A percentile compares a stretch with the other conserved stretches of the same genome.
Conservation (phyloP, 352 stramenopile genomes). For the Achlya hypogyna region DNA sequence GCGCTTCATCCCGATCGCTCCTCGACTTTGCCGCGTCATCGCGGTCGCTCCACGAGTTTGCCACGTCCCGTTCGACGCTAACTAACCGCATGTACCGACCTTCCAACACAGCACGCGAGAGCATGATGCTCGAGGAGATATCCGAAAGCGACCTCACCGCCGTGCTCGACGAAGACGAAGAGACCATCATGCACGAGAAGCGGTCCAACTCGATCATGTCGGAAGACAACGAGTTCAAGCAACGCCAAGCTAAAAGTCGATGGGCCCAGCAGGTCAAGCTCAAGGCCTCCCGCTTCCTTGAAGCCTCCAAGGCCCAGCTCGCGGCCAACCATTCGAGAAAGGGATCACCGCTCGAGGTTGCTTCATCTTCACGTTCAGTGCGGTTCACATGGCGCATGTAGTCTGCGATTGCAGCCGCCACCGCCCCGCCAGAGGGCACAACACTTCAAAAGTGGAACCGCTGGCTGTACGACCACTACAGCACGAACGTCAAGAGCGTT, state of each 20-base stretch:
- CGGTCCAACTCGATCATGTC: constrained; percentile 82
- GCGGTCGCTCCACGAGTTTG: constrained; percentile 66
- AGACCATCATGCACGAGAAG: constrained; percentile 55
- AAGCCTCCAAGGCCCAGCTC: constrained; percentile 22
- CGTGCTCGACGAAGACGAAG: constrained; percentile 46
- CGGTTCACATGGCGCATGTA: neutral
- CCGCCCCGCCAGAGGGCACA: constrained; percentile 25
- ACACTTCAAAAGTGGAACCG: constrained; percentile 82
- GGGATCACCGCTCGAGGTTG: neutral
- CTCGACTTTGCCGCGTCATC: constrained; percentile 51
- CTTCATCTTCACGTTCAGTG: neutral
- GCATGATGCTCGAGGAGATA: constrained; percentile 74
- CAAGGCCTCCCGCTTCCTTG: constrained; percentile 64
- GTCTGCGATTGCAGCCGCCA: neutral
- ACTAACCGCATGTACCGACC: neutral
- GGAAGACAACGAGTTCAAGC: constrained; percentile 63
- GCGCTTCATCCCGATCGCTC: constrained; percentile 35
- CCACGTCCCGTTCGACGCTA: constrained; percentile 27
- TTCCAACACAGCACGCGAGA: constrained; percentile 51
- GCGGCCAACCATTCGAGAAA: neutral
- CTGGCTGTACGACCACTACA: constrained; percentile 66
- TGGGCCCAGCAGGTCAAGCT: constrained; percentile 83
- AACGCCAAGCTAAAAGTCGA: constrained; percentile 70
- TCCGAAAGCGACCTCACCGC: constrained; percentile 64
- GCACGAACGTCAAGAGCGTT: constrained; percentile 60